Conservation (phyloP, 306 rosid genomes). For the Vigna nakashimae region DNA sequence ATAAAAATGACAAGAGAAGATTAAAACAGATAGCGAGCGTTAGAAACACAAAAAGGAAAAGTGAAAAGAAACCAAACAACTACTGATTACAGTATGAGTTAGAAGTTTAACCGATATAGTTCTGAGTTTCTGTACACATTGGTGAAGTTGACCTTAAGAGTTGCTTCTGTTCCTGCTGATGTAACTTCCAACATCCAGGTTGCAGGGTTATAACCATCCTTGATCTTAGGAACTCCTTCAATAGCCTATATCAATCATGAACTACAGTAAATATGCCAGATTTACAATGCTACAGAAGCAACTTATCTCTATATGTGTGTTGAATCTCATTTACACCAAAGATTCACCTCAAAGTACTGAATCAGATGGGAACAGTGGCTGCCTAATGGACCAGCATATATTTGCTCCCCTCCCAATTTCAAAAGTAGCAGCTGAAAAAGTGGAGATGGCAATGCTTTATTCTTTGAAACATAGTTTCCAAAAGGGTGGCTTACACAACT, state of each 20-base stretch:
- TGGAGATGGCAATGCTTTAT: constrained; percentile 5
- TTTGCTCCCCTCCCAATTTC: constrained; percentile 85
- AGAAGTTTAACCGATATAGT: constrained; percentile 45
- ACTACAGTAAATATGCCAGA: constrained; percentile 6
- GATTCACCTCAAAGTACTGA: constrained; percentile 76
- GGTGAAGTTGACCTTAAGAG: constrained; percentile 66
- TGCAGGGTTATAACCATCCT: constrained; percentile 85
- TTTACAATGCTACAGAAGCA: background rate
- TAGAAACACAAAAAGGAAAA: background rate
- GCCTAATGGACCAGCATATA: constrained; percentile 81
- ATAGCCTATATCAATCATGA: constrained; percentile 57
- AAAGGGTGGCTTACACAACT: constrained; percentile 12
- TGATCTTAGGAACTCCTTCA: constrained; percentile 75
- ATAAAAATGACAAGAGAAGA: background rate
- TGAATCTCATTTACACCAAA: constrained; percentile 20
- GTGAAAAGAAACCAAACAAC: constrained; percentile 7
- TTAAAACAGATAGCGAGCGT: background rate
- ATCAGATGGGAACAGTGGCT: constrained; percentile 65
- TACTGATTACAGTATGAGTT: background rate
- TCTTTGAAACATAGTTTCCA: constrained; percentile 8
- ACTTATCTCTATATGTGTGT: background rate
- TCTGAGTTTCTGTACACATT: constrained; percentile 54
- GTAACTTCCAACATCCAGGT: constrained; percentile 95
- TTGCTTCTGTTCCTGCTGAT: constrained; percentile 71
- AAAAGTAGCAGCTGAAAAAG: constrained; percentile 71